Evolutionary conservation across 2,329 filamentous ascomycete species (phyloP).

Genomic region (Fusarium sp.): DNA sequence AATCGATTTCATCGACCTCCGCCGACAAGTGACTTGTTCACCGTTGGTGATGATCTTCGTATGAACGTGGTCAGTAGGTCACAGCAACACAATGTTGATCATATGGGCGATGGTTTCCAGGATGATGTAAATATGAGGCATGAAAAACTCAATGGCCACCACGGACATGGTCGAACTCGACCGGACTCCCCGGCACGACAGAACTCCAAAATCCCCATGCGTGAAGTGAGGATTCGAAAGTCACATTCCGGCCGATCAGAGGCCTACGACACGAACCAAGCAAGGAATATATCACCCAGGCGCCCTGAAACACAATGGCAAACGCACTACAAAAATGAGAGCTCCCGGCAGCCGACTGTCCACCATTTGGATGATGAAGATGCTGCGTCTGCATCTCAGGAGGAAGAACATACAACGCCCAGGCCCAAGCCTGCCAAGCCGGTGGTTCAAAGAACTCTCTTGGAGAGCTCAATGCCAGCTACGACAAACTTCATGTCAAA

Average conservation of each 20-base stretch:
- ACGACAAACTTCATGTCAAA: not conserved
- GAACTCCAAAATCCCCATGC: constrained; percentile 52
- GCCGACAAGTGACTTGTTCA: constrained; percentile 27
- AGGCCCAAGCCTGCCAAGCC: constrained; percentile 38
- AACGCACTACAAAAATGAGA: constrained; percentile 24
- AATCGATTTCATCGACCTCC: constrained; percentile 20
- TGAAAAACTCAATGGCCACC: constrained; percentile 25
- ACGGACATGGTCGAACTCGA: constrained; percentile 28
- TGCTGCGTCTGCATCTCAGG: constrained; percentile 30
- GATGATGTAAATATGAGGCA: constrained; percentile 31
- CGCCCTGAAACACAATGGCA: constrained; percentile 35
- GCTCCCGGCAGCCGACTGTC: constrained; percentile 26
- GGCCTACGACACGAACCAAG: constrained; percentile 30
- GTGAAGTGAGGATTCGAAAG: constrained; percentile 48
- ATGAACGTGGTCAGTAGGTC: constrained; percentile 48
- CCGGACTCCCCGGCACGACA: constrained; percentile 39
- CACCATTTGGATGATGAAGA: constrained; percentile 41
- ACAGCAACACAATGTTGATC: constrained; percentile 38
- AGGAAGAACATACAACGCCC: constrained; percentile 37
- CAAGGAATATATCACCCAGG: constrained; percentile 42
- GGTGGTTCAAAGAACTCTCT: constrained; percentile 26
- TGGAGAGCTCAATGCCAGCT: constrained; percentile 40
- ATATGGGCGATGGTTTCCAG: constrained; percentile 49
- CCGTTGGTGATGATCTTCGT: constrained; percentile 50
- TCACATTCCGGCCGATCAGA: constrained; percentile 38